These are phyloP conservation scores for Termitomyces sp. DNA, from an alignment of 768 basidiomycete genomes.

Conservation along the genomic window DNA sequence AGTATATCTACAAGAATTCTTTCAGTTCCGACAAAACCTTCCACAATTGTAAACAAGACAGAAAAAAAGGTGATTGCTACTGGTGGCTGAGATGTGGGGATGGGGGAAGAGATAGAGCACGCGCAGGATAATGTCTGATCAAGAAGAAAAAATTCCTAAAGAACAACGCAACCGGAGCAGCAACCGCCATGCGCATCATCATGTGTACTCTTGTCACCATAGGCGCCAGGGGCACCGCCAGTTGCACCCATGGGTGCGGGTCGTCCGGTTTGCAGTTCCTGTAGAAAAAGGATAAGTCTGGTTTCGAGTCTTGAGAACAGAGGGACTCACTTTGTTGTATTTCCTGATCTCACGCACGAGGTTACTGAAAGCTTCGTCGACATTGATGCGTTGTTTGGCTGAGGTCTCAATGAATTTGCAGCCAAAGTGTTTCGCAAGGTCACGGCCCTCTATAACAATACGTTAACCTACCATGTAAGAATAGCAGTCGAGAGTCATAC, in stretches of 20 bases:
- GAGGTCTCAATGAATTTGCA: conserved; percentile 97
- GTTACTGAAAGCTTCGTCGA: conserved; percentile 91
- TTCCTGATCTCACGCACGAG: conserved; percentile 92
- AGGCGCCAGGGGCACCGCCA: conserved; percentile 41
- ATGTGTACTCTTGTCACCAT: conserved; percentile 40
- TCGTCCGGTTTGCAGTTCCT: conserved; percentile 80
- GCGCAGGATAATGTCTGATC: neutral
- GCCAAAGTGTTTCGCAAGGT: conserved; percentile 90
- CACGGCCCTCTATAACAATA: conserved; percentile 79
- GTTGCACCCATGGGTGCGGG: conserved; percentile 48
- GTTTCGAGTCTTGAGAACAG: neutral
- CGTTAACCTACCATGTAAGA: neutral
- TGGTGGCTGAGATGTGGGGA: neutral
- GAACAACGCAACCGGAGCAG: conserved; percentile 66
- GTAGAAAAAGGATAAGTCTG: neutral
- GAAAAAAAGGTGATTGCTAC: conserved; percentile 4
- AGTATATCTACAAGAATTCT: conserved; percentile 16
- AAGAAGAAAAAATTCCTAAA: conserved; percentile 24
- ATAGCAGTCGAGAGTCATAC: conserved; percentile 31
- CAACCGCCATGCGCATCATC: conserved; percentile 57
- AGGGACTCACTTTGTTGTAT: conserved; percentile 75
- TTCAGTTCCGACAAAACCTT: conserved; percentile 14
- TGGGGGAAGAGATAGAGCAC: conserved; percentile 25
- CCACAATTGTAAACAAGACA: conserved; percentile 14
- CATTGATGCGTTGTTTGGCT: conserved; percentile 93